These are phyloP conservation scores for Cladobotryum protrusum DNA, from an alignment of 2,329 filamentous ascomycete species.

Conservation along the genomic window DNA sequence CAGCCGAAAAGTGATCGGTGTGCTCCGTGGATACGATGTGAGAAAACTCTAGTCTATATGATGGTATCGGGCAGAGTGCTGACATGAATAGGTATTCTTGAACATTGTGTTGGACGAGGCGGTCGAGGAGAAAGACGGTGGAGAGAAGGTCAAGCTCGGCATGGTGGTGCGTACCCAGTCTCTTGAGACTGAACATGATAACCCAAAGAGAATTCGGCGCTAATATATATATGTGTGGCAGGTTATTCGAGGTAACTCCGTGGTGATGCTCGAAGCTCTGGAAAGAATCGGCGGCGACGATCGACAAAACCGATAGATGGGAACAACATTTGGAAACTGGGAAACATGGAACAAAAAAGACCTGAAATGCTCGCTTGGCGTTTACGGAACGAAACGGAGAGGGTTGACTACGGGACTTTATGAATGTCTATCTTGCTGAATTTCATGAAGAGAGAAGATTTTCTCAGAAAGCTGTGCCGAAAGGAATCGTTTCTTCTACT, in stretches of 20 bases:
- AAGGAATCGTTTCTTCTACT: conserved; percentile 13
- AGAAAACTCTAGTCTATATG: conserved; percentile 23
- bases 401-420: conserved; percentile 9
- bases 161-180: conserved; percentile 66
- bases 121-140: conserved; percentile 86
- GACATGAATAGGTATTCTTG: conserved; percentile 69
- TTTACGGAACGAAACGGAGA: conserved; percentile 23
- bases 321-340: conserved; percentile 10
- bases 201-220: no score
- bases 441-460: conserved; percentile 22
- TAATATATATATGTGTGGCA: conserved; percentile 25
- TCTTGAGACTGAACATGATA: no score
- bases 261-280: conserved; percentile 91
- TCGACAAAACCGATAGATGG: conserved; percentile 33
- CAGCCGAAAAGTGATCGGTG: conserved; percentile 92
- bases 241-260: conserved; percentile 96
- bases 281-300: conserved; percentile 62
- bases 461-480: not conserved
- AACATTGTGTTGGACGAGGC: conserved; percentile 98
- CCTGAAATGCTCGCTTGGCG: conserved; percentile 26
- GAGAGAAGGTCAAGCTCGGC: conserved; percentile 83
- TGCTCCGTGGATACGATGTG: conserved; percentile 95
- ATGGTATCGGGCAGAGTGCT: not conserved
- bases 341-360: conserved; percentile 11
- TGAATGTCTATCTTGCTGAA: conserved; percentile 23